Evolutionary conservation across 2,329 filamentous ascomycete species (phyloP), one percentile per base, ranked within the genome.

Genomic region (Colletotrichum aenigma): DNA sequence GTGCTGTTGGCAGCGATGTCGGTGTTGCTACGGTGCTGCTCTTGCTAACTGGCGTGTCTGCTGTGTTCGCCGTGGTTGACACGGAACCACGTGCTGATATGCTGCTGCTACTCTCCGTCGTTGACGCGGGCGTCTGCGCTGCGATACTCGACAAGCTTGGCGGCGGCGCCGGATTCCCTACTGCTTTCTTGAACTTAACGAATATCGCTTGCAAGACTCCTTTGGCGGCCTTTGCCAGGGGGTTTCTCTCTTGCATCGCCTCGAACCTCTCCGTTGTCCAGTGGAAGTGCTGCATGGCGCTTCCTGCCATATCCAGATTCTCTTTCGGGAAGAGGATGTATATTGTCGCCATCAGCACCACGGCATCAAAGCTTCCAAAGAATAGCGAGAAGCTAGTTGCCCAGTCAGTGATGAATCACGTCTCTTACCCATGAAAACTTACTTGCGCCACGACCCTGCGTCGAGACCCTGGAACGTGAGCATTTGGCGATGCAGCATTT

Each of bases 321-420:
- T 92, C 90, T 26, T 84, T 85, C 2, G 91, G 91, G 76, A 92
- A 92, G 10, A 93, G 80, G 38, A 93, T 92, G 79, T 90, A 92
- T 36, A 93, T 89, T 21, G 90, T 89, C 0, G 91, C 89, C 69
- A 92, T 86, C 71, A 93, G 85, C 18, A 93, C 90, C 24, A 92
- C 88, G 16, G 91, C 91, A 78, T 93, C 91, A 75, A 93, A 93
- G 8, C 90, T 92, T 68, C 90, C 90, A 68, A 92, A 92, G 80
- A 93, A 92, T 5, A 93, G 84, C 18, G 88, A 86, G 78, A 91
- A 91, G 28, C 85, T 87, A 16, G 10, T 24, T 15, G 15, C 24
- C 60, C 12, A 24, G 60, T 64, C 24, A 64, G 61, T 43, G n/a
- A 43, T 26, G 12, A 26, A 24, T n/a, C 21, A 64, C 24, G 36